phyloP scores from a whole-genome alignment of 192 early-diverging fungal species.

The Oehlia diaphana region DNA sequence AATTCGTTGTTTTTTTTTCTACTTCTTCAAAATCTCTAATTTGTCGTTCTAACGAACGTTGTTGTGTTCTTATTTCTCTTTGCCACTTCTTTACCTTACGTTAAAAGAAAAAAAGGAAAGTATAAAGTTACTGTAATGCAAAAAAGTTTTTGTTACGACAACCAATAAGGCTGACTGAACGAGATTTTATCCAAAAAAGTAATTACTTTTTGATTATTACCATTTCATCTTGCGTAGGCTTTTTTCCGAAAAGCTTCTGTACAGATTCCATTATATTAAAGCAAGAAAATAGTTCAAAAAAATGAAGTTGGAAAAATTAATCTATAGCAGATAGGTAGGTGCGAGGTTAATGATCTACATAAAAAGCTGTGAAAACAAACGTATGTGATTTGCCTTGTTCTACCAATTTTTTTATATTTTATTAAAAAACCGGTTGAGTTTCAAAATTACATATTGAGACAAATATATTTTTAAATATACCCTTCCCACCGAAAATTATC shows the following conservation, averaged over 20 bases:
- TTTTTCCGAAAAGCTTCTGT: slow-evolving; percentile 63
- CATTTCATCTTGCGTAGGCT: slow-evolving; percentile 55
- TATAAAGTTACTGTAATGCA: not conserved
- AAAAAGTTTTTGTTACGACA: not conserved
- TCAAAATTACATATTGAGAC: too few relatives aligned
- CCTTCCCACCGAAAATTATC: too few relatives aligned
- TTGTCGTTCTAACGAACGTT: slow-evolving; percentile 86
- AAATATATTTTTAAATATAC: too few relatives aligned
- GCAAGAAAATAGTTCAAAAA: too few relatives aligned
- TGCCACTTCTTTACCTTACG: slow-evolving; percentile 90
- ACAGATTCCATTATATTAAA: slow-evolving; percentile 36
- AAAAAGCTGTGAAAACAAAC: too few relatives aligned
- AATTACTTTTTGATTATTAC: slow-evolving; percentile 34
- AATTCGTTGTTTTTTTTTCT: slow-evolving; percentile 77
- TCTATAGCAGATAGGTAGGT: too few relatives aligned
- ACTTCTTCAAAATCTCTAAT: slow-evolving; percentile 77
- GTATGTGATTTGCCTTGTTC: too few relatives aligned
- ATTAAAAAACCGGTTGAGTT: too few relatives aligned
- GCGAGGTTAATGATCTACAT: too few relatives aligned
- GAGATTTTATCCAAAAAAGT: not conserved
- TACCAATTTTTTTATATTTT: too few relatives aligned
- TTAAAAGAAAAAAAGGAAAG: not conserved
- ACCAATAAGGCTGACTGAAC: too few relatives aligned
- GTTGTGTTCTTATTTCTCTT: slow-evolving; percentile 74
- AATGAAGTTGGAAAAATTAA: too few relatives aligned